Conservation (phyloP, 2,329 filamentous ascomycete species). For the Lachnellula occidentalis region DNA sequence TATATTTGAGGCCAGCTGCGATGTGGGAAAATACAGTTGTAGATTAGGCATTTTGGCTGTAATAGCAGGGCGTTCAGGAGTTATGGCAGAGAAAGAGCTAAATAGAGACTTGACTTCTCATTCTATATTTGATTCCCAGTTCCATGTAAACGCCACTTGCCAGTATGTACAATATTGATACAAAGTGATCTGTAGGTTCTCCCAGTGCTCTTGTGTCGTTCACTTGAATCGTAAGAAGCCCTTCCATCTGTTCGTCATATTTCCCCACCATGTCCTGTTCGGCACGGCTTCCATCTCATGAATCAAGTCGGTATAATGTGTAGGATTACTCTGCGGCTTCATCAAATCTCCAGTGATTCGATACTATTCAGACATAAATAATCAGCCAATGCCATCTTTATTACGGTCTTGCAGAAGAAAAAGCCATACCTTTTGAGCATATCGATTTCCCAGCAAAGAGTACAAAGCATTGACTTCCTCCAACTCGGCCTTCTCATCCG, state of each 20-base stretch:
- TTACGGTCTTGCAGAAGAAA: not conserved
- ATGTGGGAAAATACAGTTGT: not conserved
- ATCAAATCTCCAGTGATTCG: conserved; percentile 46
- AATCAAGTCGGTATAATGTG: conserved; percentile 56
- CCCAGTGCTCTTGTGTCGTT: not conserved
- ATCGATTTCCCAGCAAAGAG: conserved; percentile 54
- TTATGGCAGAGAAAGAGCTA: conserved; percentile 7
- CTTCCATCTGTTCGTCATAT: conserved; percentile 48
- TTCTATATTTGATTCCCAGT: not conserved
- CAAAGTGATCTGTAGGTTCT: conserved; percentile 1
- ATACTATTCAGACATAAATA: conserved; percentile 34
- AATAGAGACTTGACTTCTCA: conserved; percentile 3
- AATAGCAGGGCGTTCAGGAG: conserved; percentile 17
- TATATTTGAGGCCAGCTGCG: conserved; percentile 55
- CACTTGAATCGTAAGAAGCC: conserved; percentile 55
- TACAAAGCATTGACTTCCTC: conserved; percentile 55
- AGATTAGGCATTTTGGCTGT: not conserved
- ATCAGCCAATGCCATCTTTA: not conserved
- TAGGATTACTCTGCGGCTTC: conserved; percentile 56
- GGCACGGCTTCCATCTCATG: conserved; percentile 60
- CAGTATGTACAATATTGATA: conserved; percentile 2
- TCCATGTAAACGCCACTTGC: conserved; percentile 4
- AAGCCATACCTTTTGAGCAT: conserved; percentile 45
- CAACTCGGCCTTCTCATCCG: conserved; percentile 44
- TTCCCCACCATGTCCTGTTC: conserved; percentile 47